Evolutionary conservation across 2,329 filamentous ascomycete species (phyloP), one percentile per base, ranked within the genome.

Genomic region (Xenoacremonium recifei): DNA sequence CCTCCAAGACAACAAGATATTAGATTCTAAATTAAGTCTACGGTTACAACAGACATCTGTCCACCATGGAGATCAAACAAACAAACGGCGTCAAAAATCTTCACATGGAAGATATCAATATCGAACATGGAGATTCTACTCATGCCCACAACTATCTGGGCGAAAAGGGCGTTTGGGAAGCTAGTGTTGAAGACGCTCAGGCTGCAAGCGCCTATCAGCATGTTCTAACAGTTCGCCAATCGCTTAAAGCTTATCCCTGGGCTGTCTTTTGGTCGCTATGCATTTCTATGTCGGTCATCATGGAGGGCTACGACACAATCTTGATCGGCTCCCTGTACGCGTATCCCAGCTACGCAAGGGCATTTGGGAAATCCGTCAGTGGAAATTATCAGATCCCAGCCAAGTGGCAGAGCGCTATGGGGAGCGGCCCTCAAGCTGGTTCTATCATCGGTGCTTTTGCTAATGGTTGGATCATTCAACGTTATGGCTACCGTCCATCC

Each of bases 301-400:
- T 68, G 65, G 65, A 68, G 37, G 64, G 57, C 17, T 60, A 60
- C 38, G 57, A 59, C 12, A 59, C 55, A 2, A 54, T 27, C 23
- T 27, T 27, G 23, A n/a, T 31, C 7, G 29, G 29, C 54, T 42
- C 49, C n/a, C n/a, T n/a, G n/a, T n/a, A n/a, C n/a, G n/a, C n/a
- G n/a, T n/a, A n/a, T n/a, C n/a, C n/a, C n/a, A n/a, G n/a, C n/a
- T n/a, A n/a, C n/a, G n/a, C n/a, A n/a, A n/a, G n/a, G n/a, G n/a
- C n/a, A n/a, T n/a, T n/a, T n/a, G n/a, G n/a, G n/a, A n/a, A n/a
- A n/a, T n/a, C n/a, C n/a, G n/a, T n/a, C n/a, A n/a, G n/a, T 6
- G 34, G 27, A 5, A 42, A 19, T 5, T 44, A 49, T 12, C 39
- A 49, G 27, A 29, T 49, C 13, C 12, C 27, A 9, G 29, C 43